phyloP scores from a whole-genome alignment of 2,329 filamentous ascomycete species.

The Nigrospora osmanthi region DNA sequence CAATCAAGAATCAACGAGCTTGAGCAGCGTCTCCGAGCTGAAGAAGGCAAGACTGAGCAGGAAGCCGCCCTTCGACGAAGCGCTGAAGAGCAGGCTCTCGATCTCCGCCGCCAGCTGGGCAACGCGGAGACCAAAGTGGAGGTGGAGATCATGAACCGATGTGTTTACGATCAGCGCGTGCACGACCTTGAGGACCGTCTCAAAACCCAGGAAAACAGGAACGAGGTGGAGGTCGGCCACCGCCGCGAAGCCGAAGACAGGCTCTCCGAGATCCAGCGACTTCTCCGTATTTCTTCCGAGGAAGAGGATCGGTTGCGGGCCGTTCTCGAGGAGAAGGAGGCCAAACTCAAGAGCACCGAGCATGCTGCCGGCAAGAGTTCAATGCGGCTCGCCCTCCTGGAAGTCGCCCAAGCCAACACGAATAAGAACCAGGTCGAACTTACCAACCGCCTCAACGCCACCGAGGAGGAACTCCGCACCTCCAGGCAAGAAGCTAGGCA shows the following conservation, averaged over 20 bases:
- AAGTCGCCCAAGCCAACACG: slow-evolving; percentile 54
- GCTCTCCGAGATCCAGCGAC: slow-evolving; percentile 62
- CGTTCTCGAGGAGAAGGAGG: slow-evolving; percentile 61
- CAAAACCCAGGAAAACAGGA: slow-evolving; percentile 52
- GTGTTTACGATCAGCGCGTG: slow-evolving; percentile 51
- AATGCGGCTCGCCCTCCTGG: slow-evolving; percentile 59
- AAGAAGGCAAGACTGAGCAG: slow-evolving; percentile 37
- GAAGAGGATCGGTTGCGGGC: slow-evolving; percentile 63
- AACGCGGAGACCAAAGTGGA: slow-evolving; percentile 51
- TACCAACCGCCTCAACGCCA: slow-evolving; percentile 43
- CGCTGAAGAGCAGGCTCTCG: slow-evolving; percentile 45
- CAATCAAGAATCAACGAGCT: slow-evolving; percentile 44
- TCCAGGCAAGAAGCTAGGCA: slow-evolving; percentile 50
- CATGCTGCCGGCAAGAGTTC: slow-evolving; percentile 43
- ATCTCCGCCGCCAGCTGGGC: slow-evolving; percentile 46
- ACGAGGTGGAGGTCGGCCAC: slow-evolving; percentile 54
- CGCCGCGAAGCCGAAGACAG: slow-evolving; percentile 65
- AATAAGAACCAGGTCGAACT: slow-evolving; percentile 48
- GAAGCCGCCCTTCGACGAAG: slow-evolving; percentile 40
- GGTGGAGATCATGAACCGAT: slow-evolving; percentile 54
- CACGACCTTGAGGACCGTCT: slow-evolving; percentile 64
- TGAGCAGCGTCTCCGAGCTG: slow-evolving; percentile 16
- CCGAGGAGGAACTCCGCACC: slow-evolving; percentile 48
- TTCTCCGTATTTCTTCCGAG: slow-evolving; percentile 62
- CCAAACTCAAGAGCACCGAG: slow-evolving; percentile 54